Evolutionary conservation across 768 basidiomycete species (phyloP), one percentile per base, ranked within the genome.

Genomic region (Lactarius indigo): DNA sequence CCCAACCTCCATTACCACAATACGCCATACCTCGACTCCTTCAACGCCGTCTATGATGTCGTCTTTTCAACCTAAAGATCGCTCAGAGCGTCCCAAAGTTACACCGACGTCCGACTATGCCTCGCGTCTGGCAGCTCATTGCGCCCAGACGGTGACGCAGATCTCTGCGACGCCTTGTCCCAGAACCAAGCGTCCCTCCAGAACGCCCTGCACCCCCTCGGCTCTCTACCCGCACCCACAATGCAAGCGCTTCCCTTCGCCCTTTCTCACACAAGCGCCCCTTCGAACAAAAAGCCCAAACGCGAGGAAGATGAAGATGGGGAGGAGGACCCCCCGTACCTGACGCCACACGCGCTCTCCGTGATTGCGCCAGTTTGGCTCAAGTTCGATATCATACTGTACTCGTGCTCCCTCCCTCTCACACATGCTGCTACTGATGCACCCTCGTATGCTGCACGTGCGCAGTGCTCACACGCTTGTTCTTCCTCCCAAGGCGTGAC

Each of bases 321-420:
- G 31, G n/a, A 69, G 7, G 77, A 80, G 39, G 84, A 84, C 39
- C 72, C 75, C 0, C 83, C 42, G 42, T 15, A 44, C 20, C 87
- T 84, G 75, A 85, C 87, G 2, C 78, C 92, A 0, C 85, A 89
- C 50, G 76, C 85, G n/a, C 75, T 92, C 52, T 91, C 90, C 31
- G 79, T 82, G n/a, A 85, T 87, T 15, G 85, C 90, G 0, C 91
- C 91, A 10, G 75, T 91, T 60, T 86, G 91, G 59, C 91, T 89
- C 78, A 91, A 90, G 69, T 83, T 89, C 47, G 84, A 92, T 72
- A 81, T 91, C 70, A 82, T 82, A 3, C 76, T 90, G 42, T 80
- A 86, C 71, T 71, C 78, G 26, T 74, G 77, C 28, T 78, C 83
- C 8, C 78, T 92, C 64, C 79, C 78, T 6, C 81, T 92, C 72